Base-by-base conservation (phyloP, 192 early-diverging fungal genomes). In the Rhizoclosmatium globosum region DNA sequence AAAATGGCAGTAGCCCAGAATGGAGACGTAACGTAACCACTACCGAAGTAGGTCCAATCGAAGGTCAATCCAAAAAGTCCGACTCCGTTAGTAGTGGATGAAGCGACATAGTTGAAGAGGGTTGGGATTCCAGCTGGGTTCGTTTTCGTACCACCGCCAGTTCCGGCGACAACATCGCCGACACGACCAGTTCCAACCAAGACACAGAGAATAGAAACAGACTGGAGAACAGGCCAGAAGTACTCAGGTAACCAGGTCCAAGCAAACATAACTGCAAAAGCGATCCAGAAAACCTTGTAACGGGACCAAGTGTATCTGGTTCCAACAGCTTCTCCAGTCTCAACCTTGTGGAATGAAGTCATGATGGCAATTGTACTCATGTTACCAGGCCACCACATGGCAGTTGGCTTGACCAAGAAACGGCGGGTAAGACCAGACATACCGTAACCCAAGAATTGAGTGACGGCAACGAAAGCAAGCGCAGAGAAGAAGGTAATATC, bases 301-400 rank as follows among this genome's bases (percentile, higher is more conserved):
- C n/a, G n/a, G n/a, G n/a, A n/a, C n/a, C n/a, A n/a, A n/a, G n/a
- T n/a, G n/a, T n/a, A n/a, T n/a, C n/a, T n/a, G n/a, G n/a, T n/a
- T n/a, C n/a, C n/a, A n/a, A n/a, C n/a, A n/a, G n/a, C n/a, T n/a
- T n/a, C n/a, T n/a, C n/a, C n/a, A n/a, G n/a, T n/a, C n/a, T n/a
- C n/a, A n/a, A n/a, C n/a, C n/a, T n/a, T n/a, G n/a, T n/a, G n/a
- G n/a, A n/a, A n/a, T n/a, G 42, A 58, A 67, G n/a, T 68, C 9
- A 77, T 45, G n/a, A 77, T 77, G 66, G 76, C 76, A 9, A 77
- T 42, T n/a, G 56, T 57, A 13, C 38, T 47, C 21, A 74, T 21
- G 64, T 89, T 92, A 2, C 85, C 71, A 15, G 95, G 95, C 94
- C 94, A 98, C 53, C 94, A 86, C 95, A 97, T 96, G 6, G 91